Conservation (phyloP, 768 basidiomycete species). For the Exsudoporus frostii region DNA sequence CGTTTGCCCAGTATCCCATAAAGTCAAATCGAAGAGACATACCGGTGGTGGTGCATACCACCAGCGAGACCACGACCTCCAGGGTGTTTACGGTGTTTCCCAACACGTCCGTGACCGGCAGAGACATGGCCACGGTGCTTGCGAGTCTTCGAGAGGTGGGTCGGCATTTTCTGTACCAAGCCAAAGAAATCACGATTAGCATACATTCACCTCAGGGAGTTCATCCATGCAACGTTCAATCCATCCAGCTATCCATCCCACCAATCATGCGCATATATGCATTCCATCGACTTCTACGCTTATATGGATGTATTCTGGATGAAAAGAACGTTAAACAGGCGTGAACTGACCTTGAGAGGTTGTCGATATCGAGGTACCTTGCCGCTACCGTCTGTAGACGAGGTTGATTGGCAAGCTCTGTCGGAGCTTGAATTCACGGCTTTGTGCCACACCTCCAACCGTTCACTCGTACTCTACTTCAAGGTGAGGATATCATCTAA, state of each 20-base stretch:
- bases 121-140: slow-evolving; percentile 99
- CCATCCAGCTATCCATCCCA: slow-evolving; percentile 53
- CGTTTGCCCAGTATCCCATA: not conserved
- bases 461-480: slow-evolving; percentile 13
- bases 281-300: slow-evolving; percentile 13
- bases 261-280: slow-evolving; percentile 13
- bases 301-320: slow-evolving; percentile 13
- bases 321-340: slow-evolving; percentile 19
- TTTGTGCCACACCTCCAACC: slow-evolving; percentile 16
- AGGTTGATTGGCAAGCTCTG: slow-evolving; percentile 3
- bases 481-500: slow-evolving; percentile 14
- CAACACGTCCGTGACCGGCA: slow-evolving; percentile 99
- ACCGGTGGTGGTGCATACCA: slow-evolving; percentile 99
- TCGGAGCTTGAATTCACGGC: slow-evolving; percentile 27
- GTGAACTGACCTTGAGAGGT: slow-evolving; percentile 65
- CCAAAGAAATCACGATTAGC: slow-evolving; percentile 19
- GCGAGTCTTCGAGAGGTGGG: slow-evolving; percentile 93
- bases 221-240: slow-evolving; percentile 34
- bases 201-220: slow-evolving; percentile 17
- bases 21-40: slow-evolving; percentile 31
- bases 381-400: not conserved
- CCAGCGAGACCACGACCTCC: slow-evolving; percentile 99
- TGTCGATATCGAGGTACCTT: slow-evolving; percentile 40
- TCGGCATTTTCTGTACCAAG: slow-evolving; percentile 72
- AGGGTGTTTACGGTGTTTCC: slow-evolving; percentile 99